A percentile compares a stretch with the other conserved stretches of the same genome.
These are phyloP conservation scores for Hordeum vulgare DNA, from an alignment of 176 grass and related monocot species.

Conservation along the genomic window MorexV3_pseudomolecules_assembly NC_058519.1:160160817-160161316, in stretches of 20 bases:
- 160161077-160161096: not conserved
- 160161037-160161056: not conserved
- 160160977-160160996: not conserved
- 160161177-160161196: not conserved
- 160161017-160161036: not conserved
- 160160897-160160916: not conserved
- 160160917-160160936: not conserved
- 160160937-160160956: not conserved
- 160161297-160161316: not conserved
- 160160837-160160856: not conserved
- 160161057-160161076: not conserved
- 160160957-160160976: not conserved
- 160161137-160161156: not conserved
- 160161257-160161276: not conserved
- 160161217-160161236: not conserved
- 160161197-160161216: not conserved
- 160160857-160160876: not conserved
- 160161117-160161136: not conserved
- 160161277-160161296: not conserved
- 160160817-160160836: not conserved
- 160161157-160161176: not conserved
- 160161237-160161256: not conserved
- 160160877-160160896: not conserved
- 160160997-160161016: not conserved
- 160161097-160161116: not conserved